Conservation (phyloP, 139 green algal species). For the Chlorella sorokiniana region DNA sequence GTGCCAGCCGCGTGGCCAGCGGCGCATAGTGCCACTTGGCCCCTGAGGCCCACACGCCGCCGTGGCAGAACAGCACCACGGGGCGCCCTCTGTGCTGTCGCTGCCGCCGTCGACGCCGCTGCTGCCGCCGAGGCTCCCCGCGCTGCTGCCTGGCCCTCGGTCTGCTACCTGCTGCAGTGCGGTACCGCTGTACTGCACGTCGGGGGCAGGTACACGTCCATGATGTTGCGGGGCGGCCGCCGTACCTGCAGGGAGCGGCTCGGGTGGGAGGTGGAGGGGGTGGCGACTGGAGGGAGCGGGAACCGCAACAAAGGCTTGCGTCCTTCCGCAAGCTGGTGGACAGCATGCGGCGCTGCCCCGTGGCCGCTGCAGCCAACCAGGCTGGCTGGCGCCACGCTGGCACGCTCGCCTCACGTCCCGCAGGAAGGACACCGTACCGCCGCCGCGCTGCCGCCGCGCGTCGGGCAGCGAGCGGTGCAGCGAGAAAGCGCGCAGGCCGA, state of each 20-base stretch:
- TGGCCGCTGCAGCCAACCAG: neutral
- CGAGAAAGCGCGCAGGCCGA: slow-evolving; percentile 41
- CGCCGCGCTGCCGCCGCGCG: slow-evolving; percentile 14
- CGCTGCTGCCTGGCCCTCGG: neutral
- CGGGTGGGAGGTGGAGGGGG: neutral
- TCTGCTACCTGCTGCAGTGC: neutral
- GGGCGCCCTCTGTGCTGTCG: slow-evolving; percentile 24
- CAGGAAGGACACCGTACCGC: slow-evolving; percentile 31
- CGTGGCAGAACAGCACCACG: slow-evolving; percentile 83
- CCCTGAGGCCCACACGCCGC: slow-evolving; percentile 75
- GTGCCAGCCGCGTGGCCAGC: slow-evolving; percentile 63
- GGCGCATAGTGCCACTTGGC: slow-evolving; percentile 77
- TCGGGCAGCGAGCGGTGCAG: slow-evolving; percentile 50
- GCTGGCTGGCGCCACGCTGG: neutral
- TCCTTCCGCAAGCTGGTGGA: neutral
- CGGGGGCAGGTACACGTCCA: slow-evolving; percentile 77
- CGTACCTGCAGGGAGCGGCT: slow-evolving; percentile 48
- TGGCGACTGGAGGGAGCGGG: too few species aligned
- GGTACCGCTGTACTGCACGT: neutral
- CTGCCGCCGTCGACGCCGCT: neutral
- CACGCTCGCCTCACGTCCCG: slow-evolving; percentile 33
- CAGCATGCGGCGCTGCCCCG: neutral
- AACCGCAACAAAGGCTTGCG: neutral
- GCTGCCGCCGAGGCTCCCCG: slow-evolving; percentile 4
- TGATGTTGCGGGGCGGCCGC: slow-evolving; percentile 45